Evolutionary conservation across 768 basidiomycete species (phyloP), one percentile per base, ranked within the genome.

Genomic region (Russula sp.): DNA sequence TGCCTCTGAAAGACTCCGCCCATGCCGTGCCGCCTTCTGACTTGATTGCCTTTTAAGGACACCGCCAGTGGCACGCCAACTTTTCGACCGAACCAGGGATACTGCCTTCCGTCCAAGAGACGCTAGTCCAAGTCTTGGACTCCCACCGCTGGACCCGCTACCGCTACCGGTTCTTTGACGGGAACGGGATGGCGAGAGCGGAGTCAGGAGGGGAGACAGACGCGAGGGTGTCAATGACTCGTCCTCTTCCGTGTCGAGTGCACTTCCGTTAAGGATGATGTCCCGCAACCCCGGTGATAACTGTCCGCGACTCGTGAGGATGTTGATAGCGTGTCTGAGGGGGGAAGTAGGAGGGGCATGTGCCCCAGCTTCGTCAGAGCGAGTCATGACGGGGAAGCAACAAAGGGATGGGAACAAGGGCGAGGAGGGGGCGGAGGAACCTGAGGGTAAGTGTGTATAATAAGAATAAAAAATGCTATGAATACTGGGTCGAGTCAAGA

Each of bases 271-370:
- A 22, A 57, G n/a, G 20, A 45, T 5, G 50, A 61, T 27, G 9
- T 49, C 49, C 39, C 11, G 49, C 34, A 55, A 22, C 59, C 63
- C 66, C 0, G 60, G 61, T 34, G 67, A 59, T 2, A 58, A 65
- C 35, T 60, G 45, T 6, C 70, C 66, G 6, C 64, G 66, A 32
- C 49, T 59, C 9, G 70, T 70, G 31, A 66, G 50, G 59, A 71
- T 16, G 34, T 63, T 63, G 54, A 59, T 39, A 6, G 69, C 70
- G 10, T 66, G 68, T 53, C 53, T 66, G 35, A 71, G 61, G 34
- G 63, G 58, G 14, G 54, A 64, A 16, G 39, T 11, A 13, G 54
- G n/a, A 45, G 54, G 40, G 18, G 58, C 44, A 11, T 49, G 54
- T 5, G 4, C 53, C 44, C 44, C 2, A 8, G 58, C 6, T 14